Base-by-base conservation (phyloP, 495 filamentous ascomycete genomes). In the Trichoderma erinaceum region DNA sequence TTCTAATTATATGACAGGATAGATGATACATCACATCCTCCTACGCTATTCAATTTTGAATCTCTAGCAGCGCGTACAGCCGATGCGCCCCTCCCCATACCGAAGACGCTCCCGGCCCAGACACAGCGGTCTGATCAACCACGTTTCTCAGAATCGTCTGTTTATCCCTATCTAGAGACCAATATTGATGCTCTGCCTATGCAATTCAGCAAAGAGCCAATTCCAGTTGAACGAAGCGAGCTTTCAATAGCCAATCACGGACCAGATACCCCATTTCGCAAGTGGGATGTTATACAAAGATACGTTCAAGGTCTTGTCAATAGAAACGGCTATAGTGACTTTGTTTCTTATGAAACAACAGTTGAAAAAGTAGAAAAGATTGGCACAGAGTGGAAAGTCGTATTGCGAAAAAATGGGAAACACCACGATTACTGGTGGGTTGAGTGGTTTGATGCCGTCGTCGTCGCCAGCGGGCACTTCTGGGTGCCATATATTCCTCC, bases 391-490 rank as follows among this genome's bases (percentile, higher is more conserved):
- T 81, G 79, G 78, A 75, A 72, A 44, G 63, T 80, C 18, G 75
- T 74, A 11, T 67, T 78, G 12, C 73, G 78, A 15, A 71, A 76
- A 35, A 71, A 74, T 21, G 73, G 73, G 23, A 44, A 68, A 18
- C 41, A 71, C 23, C 72, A 68, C 18, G 78, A 81, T 66, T 76
- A 76, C 38, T 81, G 77, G 78, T 79, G 77, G 75, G 56, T 65
- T 13, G 73, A 73, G 50, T 74, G 66, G 63, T 93, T 87, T 73
- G 91, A 94, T 77, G 90, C 88, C 5, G 84, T 93, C 5, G 82
- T 92, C 1, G 85, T 91, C 27, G 90, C 90, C 16, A 89, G 78
- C 69, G 91, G 91, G 0, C 89, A 93, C 72, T 92, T 86, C 73
- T 83, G 80, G 71, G 85, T 90, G 1, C 89, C 90, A 4, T 86